phyloP scores from a whole-genome alignment of 2,329 filamentous ascomycete species.

The Aspergillaceae sp. region DNA sequence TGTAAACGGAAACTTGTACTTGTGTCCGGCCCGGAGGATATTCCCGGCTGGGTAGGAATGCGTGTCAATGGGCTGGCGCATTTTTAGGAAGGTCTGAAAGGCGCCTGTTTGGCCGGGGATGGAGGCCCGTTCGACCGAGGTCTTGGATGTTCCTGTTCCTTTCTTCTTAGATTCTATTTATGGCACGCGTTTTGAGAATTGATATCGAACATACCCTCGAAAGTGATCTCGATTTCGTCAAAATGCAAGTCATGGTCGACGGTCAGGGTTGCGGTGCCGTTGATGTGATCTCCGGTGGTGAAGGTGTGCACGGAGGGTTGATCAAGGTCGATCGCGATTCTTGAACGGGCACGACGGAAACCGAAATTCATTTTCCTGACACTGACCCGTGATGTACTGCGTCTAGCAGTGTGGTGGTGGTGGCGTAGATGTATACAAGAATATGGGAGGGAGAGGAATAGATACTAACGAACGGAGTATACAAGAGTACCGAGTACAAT shows the following conservation, averaged over 20 bases:
- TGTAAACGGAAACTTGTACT: slow-evolving; percentile 54
- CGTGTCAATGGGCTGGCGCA: slow-evolving; percentile 51
- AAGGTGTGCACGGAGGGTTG: slow-evolving; percentile 35
- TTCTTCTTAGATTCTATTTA: background rate
- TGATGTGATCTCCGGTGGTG: slow-evolving; percentile 50
- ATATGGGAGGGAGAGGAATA: too few species aligned
- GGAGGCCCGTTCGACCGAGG: slow-evolving; percentile 48
- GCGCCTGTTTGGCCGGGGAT: slow-evolving; percentile 48
- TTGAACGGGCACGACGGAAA: too few species aligned
- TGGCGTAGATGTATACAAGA: too few species aligned
- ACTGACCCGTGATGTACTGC: too few species aligned
- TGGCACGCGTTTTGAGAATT: too few species aligned
- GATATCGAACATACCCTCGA: slow-evolving; percentile 38
- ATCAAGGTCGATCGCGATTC: slow-evolving; percentile 22
- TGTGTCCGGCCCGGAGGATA: slow-evolving; percentile 45
- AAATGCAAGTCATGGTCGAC: slow-evolving; percentile 47
- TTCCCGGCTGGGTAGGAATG: slow-evolving; percentile 47
- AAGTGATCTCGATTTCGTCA: slow-evolving; percentile 51
- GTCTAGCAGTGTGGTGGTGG: too few species aligned
- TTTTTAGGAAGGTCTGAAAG: slow-evolving; percentile 52
- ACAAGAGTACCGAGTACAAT: too few species aligned
- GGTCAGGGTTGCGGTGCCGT: slow-evolving; percentile 45
- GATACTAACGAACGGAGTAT: too few species aligned
- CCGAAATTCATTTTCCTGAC: too few species aligned
- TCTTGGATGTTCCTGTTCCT: slow-evolving; percentile 41